phyloP scores from a whole-genome alignment of 257 asterid species.

The Gentiana dahurica region DNA sequence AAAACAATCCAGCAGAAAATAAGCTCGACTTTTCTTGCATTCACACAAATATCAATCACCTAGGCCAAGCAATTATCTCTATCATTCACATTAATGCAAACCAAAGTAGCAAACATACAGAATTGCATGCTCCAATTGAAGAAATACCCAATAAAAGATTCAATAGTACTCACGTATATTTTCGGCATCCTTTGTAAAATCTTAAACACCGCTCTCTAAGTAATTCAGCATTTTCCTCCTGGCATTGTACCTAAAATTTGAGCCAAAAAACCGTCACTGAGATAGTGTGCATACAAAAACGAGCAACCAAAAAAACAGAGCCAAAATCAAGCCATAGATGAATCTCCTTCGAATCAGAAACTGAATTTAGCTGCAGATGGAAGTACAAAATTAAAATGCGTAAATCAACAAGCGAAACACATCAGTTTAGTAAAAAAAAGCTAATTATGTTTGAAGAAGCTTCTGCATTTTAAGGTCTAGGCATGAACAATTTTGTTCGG shows the following conservation, averaged over 20 bases:
- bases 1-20: no score
- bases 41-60: background rate
- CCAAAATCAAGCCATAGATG: no score
- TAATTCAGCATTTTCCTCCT: slow-evolving; percentile 89
- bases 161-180: slow-evolving; percentile 73
- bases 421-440: no score
- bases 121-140: slow-evolving; percentile 1
- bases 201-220: slow-evolving; percentile 90
- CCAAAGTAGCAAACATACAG: background rate
- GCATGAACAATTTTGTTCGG: no score
- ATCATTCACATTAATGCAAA: background rate
- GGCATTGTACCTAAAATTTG: slow-evolving; percentile 38
- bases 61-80: background rate
- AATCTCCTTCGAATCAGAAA: no score
- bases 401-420: no score
- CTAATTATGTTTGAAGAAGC: no score
- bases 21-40: background rate
- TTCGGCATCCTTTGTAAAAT: slow-evolving; percentile 95
- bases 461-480: no score
- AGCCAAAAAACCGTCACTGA: slow-evolving; percentile 19
- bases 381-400: background rate
- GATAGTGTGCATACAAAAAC: no score
- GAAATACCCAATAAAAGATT: slow-evolving; percentile 6
- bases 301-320: no score
- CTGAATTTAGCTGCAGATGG: no score